Base-by-base conservation (phyloP, 495 filamentous ascomycete genomes). In the Neurospora sp. region DNA sequence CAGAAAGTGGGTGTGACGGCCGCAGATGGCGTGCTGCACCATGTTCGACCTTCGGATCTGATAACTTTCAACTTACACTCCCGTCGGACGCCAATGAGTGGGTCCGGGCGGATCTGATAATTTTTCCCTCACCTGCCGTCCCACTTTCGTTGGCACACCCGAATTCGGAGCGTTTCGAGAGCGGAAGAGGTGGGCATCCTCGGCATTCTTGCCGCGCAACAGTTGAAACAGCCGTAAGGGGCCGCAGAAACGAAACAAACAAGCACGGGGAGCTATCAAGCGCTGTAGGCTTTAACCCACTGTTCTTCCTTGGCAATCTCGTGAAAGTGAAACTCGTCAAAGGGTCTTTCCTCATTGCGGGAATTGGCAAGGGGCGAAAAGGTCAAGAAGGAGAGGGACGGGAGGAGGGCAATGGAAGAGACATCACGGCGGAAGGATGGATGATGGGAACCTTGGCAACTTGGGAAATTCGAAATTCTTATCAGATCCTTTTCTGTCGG, bases 21-120 rank as follows among this genome's bases (percentile, higher is more conserved):
- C 71, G 41, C 69, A 74, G 75, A 75, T 76, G 75, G 74, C 74
- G 72, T 73, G 69, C 75, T 78, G 74, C 73, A 79, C 42, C 73
- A 9, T 48, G 44, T 18, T 48, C 11, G 12, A 59, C 48, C 48
- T 27, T 77, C 83, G 83, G 84, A 85, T 85, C 84, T 77, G 84
- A 85, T 85, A 85, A 85, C 83, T 82, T 82, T 84, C 2, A 27
- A 27, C 27, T 27, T 27, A 27, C 27, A 81, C 76, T 79, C 35
- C 35, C 3, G 35, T 35, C 73, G 78, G 78, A 79, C 78, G 75
- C 72, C 71, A 70, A 61, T 59, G 71, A 72, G 75, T 35, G 27
- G 53, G 27, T 31, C 22, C 14, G 14, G 27, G 27, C 78, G 80
- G 80, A 83, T 83, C 82, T 80, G 81, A 82, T 82, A 82, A 82